phyloP scores from a whole-genome alignment of 768 basidiomycete species.

The Podaxis sp. region DNA sequence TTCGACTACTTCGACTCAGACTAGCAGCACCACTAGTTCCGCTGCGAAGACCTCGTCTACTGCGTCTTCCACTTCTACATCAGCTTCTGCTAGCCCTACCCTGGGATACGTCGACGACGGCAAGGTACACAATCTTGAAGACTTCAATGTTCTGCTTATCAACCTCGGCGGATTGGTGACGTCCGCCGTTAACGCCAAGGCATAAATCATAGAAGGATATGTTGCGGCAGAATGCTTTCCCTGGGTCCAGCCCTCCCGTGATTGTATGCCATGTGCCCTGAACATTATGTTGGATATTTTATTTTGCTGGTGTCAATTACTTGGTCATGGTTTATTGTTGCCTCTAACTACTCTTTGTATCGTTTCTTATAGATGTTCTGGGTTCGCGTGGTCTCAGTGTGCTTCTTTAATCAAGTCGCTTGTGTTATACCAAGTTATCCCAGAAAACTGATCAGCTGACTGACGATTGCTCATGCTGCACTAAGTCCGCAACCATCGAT shows the following conservation, averaged over 20 bases:
- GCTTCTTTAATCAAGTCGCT: background rate
- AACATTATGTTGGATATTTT: background rate
- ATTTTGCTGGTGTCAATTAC: background rate
- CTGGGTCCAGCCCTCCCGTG: background rate
- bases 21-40: background rate
- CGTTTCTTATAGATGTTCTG: background rate
- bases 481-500: background rate
- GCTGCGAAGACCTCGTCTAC: background rate
- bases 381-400: background rate
- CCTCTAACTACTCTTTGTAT: background rate
- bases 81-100: background rate
- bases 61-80: background rate
- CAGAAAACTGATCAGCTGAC: background rate
- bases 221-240: background rate
- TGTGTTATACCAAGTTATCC: too few species aligned
- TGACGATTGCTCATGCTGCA: background rate
- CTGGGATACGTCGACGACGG: slow-evolving; percentile 1
- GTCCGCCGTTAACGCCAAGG: background rate
- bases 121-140: slow-evolving; percentile 7
- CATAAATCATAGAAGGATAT: background rate
- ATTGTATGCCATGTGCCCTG: background rate
- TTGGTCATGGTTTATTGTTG: background rate
- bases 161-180: slow-evolving; percentile 2
- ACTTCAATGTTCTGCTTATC: slow-evolving; percentile 3
- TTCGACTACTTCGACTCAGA: background rate